Conservation (phyloP, 345 rosid species). For the Ceriops tagal region DNA sequence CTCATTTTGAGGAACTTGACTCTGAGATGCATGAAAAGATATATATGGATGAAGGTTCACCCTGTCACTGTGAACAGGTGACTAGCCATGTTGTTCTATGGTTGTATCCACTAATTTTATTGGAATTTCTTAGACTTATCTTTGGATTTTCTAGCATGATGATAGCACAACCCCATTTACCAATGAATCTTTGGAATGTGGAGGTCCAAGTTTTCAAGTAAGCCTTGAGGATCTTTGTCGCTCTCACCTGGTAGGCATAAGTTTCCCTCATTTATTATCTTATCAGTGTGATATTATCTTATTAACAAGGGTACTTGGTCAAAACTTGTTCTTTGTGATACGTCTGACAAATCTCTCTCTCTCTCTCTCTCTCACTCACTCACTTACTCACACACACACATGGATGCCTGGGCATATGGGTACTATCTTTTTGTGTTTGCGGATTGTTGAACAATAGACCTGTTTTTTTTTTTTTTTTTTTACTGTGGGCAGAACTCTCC, state of each 20-base stretch:
- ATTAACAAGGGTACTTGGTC: not conserved
- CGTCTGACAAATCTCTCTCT: not conserved
- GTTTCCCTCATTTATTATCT: not conserved
- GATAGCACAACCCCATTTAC: constrained; percentile 29
- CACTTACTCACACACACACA: no score
- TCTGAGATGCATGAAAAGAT: constrained; percentile 45
- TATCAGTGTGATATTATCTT: not conserved
- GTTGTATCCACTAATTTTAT: constrained; percentile 1
- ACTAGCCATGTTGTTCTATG: constrained; percentile 16
- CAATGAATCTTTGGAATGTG: constrained; percentile 41
- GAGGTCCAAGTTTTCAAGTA: constrained; percentile 45
- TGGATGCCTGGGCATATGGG: no score
- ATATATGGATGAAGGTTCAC: constrained; percentile 53
- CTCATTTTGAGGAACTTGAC: constrained; percentile 50
- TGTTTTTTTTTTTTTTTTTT: not conserved
- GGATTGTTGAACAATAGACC: no score
- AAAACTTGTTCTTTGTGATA: not conserved
- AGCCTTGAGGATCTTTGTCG: constrained; percentile 95
- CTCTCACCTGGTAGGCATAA: constrained; percentile 73
- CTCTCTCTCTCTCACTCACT: not conserved
- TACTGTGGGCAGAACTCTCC: not conserved
- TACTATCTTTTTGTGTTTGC: no score
- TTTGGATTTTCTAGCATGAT: constrained; percentile 33
- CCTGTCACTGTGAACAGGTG: constrained; percentile 36
- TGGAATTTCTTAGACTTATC: constrained; percentile 9